Percentiles rank a stretch among this genome's conserved stretches.
Conservation (phyloP, 2,329 filamentous ascomycete genomes). For the Hypoxylon sp. region DNA sequence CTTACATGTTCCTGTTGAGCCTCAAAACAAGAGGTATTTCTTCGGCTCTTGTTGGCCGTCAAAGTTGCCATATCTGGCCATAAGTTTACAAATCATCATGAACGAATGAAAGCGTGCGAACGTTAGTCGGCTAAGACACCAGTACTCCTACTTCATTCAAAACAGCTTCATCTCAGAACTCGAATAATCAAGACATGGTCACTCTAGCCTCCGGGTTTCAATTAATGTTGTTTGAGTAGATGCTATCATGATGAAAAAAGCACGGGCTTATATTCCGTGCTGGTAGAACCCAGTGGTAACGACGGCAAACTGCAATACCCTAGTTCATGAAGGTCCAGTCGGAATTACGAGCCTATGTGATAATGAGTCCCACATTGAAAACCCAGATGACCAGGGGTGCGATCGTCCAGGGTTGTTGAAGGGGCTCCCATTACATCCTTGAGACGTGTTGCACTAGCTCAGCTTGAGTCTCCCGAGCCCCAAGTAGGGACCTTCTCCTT, state of each 20-base stretch:
- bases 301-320: constrained; percentile 1
- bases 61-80: constrained; percentile 1
- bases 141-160: not conserved
- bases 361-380: constrained; percentile 24
- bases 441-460: constrained; percentile 45
- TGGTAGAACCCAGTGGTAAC: not conserved
- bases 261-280: not conserved
- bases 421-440: constrained; percentile 41
- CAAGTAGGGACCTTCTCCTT: constrained; percentile 35
- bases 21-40: constrained; percentile 18
- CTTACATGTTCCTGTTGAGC: constrained; percentile 21
- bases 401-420: constrained; percentile 34
- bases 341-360: constrained; percentile 8
- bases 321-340: constrained; percentile 13
- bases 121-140: not conserved
- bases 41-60: constrained; percentile 9
- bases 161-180: constrained; percentile 2
- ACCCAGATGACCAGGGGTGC: constrained; percentile 32
- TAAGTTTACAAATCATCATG: constrained; percentile 1
- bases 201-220: not conserved
- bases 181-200: not conserved
- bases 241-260: constrained; percentile 1
- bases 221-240: not conserved
- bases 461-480: constrained; percentile 41
- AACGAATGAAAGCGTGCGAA: constrained; percentile 1